Evolutionary conservation across 2,329 filamentous ascomycete genomes (phyloP), one percentile per base, ranked within the genome.

Genomic region (Fusarium decemcellulare): DNA sequence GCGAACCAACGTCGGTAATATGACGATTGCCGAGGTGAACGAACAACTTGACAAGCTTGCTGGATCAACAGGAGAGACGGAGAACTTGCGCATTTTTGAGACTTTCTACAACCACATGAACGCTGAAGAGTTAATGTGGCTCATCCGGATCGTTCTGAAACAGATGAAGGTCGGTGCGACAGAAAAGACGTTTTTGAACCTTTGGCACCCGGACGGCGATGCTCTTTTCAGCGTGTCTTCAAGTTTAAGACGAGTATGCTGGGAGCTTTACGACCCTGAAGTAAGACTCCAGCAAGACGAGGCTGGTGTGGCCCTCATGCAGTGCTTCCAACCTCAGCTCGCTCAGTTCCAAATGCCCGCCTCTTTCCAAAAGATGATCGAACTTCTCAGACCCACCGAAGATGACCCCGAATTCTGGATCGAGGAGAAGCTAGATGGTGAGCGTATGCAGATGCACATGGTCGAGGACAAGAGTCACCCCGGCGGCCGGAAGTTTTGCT

Each of bases 401-500:
- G 90, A 93, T 0, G 91, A 97, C 55, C 84, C 87, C 0, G 89
- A 92, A 9, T 99, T 97, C 76, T 98, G 95, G 94, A 96, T 98
- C 50, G 96, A 99, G 79, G 96, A 99, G 81, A 99, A 99, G 80
- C 84, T 99, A 9, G 96, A 99, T 72, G 96, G 96, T 2, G 96
- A 99, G 81, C 89, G 96, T 29, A 98, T 99, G 91, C 96, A 99
- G 79, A 86, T 99, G 77, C 96, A 99, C 79, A 95, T 98, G 92
- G 80, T 88, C 12, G 85, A 92, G 61, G 93, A 98, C 70, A 82
- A 89, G 5, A 81, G 79, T 1, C 82, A 90, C 1, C 86, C 89
- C 0, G 94, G 94, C 1, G 93, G 93, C 0, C 90, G 86, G 59
- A 85, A 84, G 18, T 98, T 98, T 77, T 86, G 85, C 34, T 99